Percentiles rank a stretch among this genome's conserved stretches.
Evolutionary conservation across 345 rosid species (phyloP).

Genomic region (Gossypium anomalum): DNA sequence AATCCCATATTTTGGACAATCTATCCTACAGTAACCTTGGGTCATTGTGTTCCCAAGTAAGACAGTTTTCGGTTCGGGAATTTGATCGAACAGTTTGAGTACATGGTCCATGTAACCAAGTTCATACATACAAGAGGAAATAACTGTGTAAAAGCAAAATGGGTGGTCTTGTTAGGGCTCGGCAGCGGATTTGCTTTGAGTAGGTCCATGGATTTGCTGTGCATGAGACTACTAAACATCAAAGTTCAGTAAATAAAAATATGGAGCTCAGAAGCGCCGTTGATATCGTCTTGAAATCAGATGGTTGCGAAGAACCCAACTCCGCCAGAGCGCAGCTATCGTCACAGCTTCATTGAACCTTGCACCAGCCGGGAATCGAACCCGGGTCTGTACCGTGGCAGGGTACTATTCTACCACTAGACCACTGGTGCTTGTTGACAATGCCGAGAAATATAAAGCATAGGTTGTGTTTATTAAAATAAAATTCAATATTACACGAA

Average conservation of each 20-base stretch:
- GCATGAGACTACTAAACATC: not conserved
- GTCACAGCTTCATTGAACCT: not conserved
- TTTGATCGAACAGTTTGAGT: not conserved
- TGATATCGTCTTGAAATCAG: too few relatives aligned
- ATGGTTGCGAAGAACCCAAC: not conserved
- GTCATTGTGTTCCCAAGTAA: constrained; percentile 45
- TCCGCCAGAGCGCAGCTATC: not conserved
- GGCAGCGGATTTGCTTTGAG: constrained; percentile 38
- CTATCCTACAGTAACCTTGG: constrained; percentile 23
- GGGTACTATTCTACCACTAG: constrained; percentile 29
- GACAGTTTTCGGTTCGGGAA: constrained; percentile 6
- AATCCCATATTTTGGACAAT: constrained; percentile 27
- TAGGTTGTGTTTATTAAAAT: too few relatives aligned
- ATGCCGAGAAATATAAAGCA: too few relatives aligned
- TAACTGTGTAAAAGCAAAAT: constrained; percentile 32
- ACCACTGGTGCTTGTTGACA: too few relatives aligned
- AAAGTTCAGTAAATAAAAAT: too few relatives aligned
- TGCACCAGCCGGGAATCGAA: not conserved
- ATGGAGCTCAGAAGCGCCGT: not conserved
- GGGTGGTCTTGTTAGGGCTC: constrained; percentile 26
- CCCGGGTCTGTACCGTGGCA: constrained; percentile 79
- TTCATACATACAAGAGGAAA: constrained; percentile 23
- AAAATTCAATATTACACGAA: too few relatives aligned
- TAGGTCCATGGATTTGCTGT: constrained; percentile 13
- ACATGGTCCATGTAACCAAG: constrained; percentile 21